Percentiles rank a stretch among this genome's conserved stretches.
Conservation (phyloP, 495 filamentous ascomycete genomes). For the Parathielavia hyrcaniae region DNA sequence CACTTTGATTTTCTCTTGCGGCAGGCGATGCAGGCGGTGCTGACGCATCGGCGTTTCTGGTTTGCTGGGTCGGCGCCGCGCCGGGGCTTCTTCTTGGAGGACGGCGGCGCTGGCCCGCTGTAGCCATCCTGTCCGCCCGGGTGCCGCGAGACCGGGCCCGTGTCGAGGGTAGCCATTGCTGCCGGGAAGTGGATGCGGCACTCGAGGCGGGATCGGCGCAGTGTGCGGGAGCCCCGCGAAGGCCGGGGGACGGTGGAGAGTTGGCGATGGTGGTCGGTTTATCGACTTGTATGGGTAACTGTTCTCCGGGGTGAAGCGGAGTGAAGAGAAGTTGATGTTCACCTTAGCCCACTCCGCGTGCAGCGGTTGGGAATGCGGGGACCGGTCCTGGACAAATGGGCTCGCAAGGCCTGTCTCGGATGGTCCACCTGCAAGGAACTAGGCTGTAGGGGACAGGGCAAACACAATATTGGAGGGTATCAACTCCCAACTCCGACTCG, state of each 20-base stretch:
- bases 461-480: constrained; percentile 3
- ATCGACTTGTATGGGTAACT: neutral
- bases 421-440: constrained; percentile 7
- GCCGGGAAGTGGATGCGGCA: constrained; percentile 1
- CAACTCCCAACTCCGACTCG: neutral
- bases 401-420: neutral
- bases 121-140: constrained; percentile 29
- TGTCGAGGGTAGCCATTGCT: constrained; percentile 10
- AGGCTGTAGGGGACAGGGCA: neutral
- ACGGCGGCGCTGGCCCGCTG: constrained; percentile 12
- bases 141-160: neutral
- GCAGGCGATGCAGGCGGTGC: constrained; percentile 89
- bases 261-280: neutral
- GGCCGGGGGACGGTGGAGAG: constrained; percentile 1
- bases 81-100: constrained; percentile 47
- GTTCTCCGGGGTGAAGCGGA: neutral
- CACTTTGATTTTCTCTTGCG: constrained; percentile 91
- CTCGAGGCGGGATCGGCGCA: neutral
- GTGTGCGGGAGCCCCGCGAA: constrained; percentile 7
- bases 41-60: constrained; percentile 81
- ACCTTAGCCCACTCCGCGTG: neutral
- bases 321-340: neutral
- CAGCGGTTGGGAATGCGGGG: neutral
- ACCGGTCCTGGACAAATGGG: neutral
- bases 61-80: constrained; percentile 44